Evolutionary conservation across 2,329 filamentous ascomycete species (phyloP).

Genomic region (Plenodomus biglobosus): DNA sequence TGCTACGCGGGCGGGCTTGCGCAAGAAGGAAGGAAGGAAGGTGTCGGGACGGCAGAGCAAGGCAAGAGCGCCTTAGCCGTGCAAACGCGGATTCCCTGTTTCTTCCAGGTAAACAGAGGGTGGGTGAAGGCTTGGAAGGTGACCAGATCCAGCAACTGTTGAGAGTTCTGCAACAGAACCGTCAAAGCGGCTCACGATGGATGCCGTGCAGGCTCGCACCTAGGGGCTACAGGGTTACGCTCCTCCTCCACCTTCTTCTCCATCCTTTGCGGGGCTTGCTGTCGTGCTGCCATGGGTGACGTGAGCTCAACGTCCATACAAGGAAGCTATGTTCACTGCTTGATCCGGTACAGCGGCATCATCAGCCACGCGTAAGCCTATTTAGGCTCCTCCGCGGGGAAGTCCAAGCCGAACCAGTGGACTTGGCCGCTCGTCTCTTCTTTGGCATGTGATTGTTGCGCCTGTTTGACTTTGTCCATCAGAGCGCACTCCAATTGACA

Average conservation of each 20-base stretch:
- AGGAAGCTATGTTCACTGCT: constrained; percentile 2
- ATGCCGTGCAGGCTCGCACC: constrained; percentile 8
- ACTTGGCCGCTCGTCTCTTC: too few relatives aligned
- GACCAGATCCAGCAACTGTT: background rate
- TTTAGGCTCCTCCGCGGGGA: background rate
- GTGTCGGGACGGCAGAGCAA: constrained; percentile 6
- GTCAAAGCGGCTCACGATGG: background rate
- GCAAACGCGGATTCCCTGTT: constrained; percentile 14
- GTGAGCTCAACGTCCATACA: constrained; percentile 5
- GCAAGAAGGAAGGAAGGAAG: constrained; percentile 2
- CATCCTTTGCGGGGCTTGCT: constrained; percentile 3
- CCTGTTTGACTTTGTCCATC: too few relatives aligned
- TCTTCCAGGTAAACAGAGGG: constrained; percentile 6
- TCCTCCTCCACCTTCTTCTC: constrained; percentile 1
- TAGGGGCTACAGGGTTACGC: background rate
- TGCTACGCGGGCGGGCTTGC: background rate
- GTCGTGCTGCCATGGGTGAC: constrained; percentile 5
- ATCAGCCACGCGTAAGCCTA: constrained; percentile 9
- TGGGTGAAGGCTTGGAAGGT: constrained; percentile 3
- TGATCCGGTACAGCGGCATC: constrained; percentile 5
- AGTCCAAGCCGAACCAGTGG: too few relatives aligned
- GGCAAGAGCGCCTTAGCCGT: constrained; percentile 9
- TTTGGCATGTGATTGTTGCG: too few relatives aligned
- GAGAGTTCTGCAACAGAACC: background rate
- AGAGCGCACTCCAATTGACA: too few relatives aligned